These are phyloP conservation scores for Magnusiomyces paraingens DNA, from an alignment of 1,139 yeast genomes.

Conservation along the genomic window DNA sequence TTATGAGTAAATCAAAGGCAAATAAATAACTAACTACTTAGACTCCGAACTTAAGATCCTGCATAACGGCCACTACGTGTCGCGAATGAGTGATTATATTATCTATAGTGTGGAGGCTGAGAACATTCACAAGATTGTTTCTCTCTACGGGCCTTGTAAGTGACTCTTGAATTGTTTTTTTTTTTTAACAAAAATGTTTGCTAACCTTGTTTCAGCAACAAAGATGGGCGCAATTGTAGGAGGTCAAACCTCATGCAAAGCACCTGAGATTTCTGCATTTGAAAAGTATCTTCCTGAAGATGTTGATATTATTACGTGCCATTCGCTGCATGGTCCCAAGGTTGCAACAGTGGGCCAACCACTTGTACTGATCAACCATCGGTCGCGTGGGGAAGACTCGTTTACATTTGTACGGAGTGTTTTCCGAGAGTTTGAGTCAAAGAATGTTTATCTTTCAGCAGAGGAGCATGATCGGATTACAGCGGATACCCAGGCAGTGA, in stretches of 20 bases:
- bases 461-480: conserved; percentile 88
- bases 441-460: conserved; percentile 71
- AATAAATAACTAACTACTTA: too few species aligned
- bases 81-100: conserved; percentile 71
- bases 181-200: neutral
- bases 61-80: conserved; percentile 73
- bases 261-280: conserved; percentile 82
- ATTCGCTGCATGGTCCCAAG: conserved; percentile 90
- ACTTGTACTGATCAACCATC: conserved; percentile 72
- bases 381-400: conserved; percentile 48
- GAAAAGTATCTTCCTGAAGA: conserved; percentile 69
- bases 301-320: conserved; percentile 76
- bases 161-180: conserved; percentile 4
- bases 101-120: conserved; percentile 83
- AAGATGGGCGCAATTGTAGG: conserved; percentile 88
- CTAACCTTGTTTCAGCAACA: conserved; percentile 40
- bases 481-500: conserved; percentile 97
- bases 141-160: conserved; percentile 60
- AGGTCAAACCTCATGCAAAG: conserved; percentile 96
- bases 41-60: conserved; percentile 49
- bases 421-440: conserved; percentile 68
- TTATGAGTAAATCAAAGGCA: too few species aligned
- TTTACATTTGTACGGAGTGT: conserved; percentile 56
- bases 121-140: conserved; percentile 63
- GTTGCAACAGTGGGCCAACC: conserved; percentile 92